A percentile compares a stretch with the other conserved stretches of the same genome.
Conservation (phyloP, 805 yeast species). For the Candida glaebosa region DNA sequence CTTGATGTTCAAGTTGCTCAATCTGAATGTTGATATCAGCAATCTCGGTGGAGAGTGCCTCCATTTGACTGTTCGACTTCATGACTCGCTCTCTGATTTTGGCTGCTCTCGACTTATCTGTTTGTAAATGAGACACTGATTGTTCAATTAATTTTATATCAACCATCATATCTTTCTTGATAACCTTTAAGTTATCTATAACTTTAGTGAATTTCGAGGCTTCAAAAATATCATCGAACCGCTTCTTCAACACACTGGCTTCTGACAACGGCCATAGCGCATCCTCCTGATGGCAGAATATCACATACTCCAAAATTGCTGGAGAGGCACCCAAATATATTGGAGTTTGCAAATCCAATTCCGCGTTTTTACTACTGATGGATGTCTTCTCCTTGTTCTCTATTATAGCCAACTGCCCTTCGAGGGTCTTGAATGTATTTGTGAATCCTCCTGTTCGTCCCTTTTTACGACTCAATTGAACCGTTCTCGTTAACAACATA, state of each 20-base stretch:
- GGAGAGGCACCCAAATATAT: constrained; percentile 80
- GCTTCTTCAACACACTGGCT: constrained; percentile 81
- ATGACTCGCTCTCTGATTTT: constrained; percentile 48
- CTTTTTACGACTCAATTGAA: constrained; percentile 67
- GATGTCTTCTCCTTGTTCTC: constrained; percentile 67
- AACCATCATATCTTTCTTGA: constrained; percentile 71
- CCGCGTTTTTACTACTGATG: constrained; percentile 76
- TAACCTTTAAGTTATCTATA: constrained; percentile 68
- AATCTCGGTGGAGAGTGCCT: constrained; percentile 44
- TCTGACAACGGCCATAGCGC: constrained; percentile 95
- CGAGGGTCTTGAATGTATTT: constrained; percentile 80
- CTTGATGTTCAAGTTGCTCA: constrained; percentile 49
- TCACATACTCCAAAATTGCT: constrained; percentile 85
- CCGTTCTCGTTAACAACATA: constrained; percentile 83
- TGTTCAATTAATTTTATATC: constrained; percentile 77
- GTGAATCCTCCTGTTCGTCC: constrained; percentile 15
- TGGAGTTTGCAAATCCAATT: constrained; percentile 80
- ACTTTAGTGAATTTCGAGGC: constrained; percentile 92
- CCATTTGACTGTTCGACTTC: constrained; percentile 42
- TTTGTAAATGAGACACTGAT: constrained; percentile 70
- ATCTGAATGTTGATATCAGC: constrained; percentile 48
- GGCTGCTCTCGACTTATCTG: constrained; percentile 71
- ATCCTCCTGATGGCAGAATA: constrained; percentile 97
- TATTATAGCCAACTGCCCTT: constrained; percentile 76
- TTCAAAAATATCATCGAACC: constrained; percentile 95